Percentiles rank a stretch among this genome's conserved stretches.
phyloP scores from a whole-genome alignment of 257 asterid species.

The Solanum appendiculatum region DNA sequence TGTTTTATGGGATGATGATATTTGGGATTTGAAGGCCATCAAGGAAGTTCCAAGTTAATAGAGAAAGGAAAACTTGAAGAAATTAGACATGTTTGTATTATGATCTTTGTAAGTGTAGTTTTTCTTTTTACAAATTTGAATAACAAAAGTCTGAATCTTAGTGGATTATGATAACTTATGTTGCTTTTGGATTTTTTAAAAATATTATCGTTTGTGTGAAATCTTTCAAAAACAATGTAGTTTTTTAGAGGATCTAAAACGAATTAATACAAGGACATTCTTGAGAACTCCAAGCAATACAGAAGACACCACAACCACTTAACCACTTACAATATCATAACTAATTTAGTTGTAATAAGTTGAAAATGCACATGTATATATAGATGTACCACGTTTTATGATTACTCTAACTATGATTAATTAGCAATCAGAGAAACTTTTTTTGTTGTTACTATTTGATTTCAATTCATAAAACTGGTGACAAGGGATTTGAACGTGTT shows the following conservation, averaged over 20 bases:
- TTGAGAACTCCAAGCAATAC: neutral
- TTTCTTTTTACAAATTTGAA: neutral
- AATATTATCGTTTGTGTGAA: neutral
- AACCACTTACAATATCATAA: neutral
- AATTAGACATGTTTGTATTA: neutral
- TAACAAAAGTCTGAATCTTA: neutral
- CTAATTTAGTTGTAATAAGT: neutral
- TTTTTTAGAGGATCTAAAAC: neutral
- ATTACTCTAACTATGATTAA: neutral
- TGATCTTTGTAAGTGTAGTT: neutral
- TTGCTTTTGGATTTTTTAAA: neutral
- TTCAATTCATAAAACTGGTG: neutral
- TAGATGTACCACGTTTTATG: neutral
- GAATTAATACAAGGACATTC: neutral
- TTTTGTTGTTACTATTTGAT: neutral
- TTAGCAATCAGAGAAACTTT: neutral
- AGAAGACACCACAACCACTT: neutral
- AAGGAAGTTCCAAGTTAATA: slow-evolving; percentile 6
- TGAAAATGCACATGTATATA: neutral
- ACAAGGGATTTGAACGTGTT: neutral
- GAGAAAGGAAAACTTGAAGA: neutral
- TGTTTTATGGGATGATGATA: slow-evolving; percentile 45
- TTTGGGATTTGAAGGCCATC: slow-evolving; percentile 39
- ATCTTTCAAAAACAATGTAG: neutral
- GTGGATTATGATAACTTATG: neutral